phyloP scores from a whole-genome alignment of 139 green algal genomes.

The Picocystis salinarum region DNA sequence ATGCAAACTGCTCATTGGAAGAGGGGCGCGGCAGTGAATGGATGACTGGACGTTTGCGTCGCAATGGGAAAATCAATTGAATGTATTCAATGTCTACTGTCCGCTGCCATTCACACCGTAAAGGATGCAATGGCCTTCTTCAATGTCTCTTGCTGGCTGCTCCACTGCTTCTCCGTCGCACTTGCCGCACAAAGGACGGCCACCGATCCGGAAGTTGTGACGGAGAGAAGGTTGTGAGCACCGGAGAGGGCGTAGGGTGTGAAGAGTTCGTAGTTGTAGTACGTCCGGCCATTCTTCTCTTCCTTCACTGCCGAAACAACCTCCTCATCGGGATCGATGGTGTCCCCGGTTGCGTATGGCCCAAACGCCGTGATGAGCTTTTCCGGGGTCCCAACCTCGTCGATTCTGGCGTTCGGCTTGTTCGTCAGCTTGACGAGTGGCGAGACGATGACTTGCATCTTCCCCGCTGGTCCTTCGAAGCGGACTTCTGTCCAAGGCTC shows the following conservation, averaged over 20 bases:
- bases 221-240: background rate
- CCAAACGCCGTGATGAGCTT: slow-evolving; percentile 37
- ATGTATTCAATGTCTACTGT: too few species aligned
- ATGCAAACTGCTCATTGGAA: too few species aligned
- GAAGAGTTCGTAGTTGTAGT: slow-evolving; percentile 10
- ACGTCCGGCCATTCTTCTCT: slow-evolving; percentile 4
- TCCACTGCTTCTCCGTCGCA: slow-evolving; percentile 5
- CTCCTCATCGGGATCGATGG: slow-evolving; percentile 4
- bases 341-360: slow-evolving; percentile 21
- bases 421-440: slow-evolving; percentile 47
- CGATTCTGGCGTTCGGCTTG: slow-evolving; percentile 28
- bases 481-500: slow-evolving; percentile 56
- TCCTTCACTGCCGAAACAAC: background rate
- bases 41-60: too few species aligned
- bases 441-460: slow-evolving; percentile 42
- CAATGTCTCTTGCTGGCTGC: background rate
- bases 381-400: slow-evolving; percentile 37
- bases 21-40: too few species aligned
- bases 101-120: too few species aligned
- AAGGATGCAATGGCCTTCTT: too few species aligned
- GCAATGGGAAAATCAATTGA: too few species aligned
- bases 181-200: background rate
- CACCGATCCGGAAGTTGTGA: background rate
- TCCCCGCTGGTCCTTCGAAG: slow-evolving; percentile 15
- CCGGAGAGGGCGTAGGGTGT: slow-evolving; percentile 7